phyloP scores from a whole-genome alignment of 345 rosid genomes.

The Linum tenue region DNA sequence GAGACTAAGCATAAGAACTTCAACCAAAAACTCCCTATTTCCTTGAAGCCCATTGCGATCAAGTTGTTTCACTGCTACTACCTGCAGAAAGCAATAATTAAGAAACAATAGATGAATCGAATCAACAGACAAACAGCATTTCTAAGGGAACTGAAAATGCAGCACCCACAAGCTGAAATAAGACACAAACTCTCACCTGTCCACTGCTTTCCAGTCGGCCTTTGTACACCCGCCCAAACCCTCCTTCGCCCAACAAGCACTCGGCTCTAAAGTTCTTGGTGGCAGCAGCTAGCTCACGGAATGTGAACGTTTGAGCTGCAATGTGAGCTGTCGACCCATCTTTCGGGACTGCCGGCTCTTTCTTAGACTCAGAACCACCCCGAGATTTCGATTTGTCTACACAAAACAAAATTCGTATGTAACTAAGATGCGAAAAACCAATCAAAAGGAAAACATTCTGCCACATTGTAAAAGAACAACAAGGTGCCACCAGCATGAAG shows the following conservation, averaged over 20 bases:
- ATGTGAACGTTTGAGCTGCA: conserved; percentile 76
- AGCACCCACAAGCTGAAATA: conserved; percentile 1
- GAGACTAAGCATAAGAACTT: conserved; percentile 81
- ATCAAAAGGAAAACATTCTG: neutral
- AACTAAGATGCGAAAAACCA: neutral
- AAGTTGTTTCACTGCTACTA: conserved; percentile 89
- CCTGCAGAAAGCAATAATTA: conserved; percentile 35
- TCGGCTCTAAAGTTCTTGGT: conserved; percentile 74
- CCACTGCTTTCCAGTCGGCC: conserved; percentile 86
- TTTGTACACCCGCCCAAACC: conserved; percentile 89
- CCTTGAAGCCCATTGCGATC: conserved; percentile 96
- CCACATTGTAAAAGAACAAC: neutral
- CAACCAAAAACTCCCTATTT: conserved; percentile 90
- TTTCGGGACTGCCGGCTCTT: conserved; percentile 26
- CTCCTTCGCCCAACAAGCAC: conserved; percentile 86
- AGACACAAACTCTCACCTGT: conserved; percentile 39
- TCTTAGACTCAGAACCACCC: conserved; percentile 17
- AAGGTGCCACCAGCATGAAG: no score
- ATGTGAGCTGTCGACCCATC: conserved; percentile 35
- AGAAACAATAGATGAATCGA: neutral
- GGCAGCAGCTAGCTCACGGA: conserved; percentile 77
- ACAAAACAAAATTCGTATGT: neutral
- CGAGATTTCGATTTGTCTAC: conserved; percentile 73
- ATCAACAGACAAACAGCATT: neutral
- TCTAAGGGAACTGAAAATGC: neutral